Conservation (phyloP, 768 basidiomycete genomes). For the Leccinum barrowsii region DNA sequence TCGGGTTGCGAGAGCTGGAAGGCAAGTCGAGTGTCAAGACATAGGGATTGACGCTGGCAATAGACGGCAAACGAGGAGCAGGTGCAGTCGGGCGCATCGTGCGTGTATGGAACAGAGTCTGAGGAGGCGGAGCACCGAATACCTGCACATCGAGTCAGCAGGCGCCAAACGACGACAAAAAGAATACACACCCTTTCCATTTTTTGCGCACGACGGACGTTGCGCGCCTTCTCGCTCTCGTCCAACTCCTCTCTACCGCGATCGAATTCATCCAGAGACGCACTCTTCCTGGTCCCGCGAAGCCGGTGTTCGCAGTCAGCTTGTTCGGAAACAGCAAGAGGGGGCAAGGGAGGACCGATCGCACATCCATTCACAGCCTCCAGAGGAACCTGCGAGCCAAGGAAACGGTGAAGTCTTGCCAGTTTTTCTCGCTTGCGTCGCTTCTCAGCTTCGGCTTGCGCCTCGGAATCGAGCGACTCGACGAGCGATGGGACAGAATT, state of each 20-base stretch:
- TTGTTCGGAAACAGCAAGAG: slow-evolving; percentile 29
- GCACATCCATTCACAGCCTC: slow-evolving; percentile 58
- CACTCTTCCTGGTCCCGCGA: slow-evolving; percentile 42
- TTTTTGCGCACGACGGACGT: slow-evolving; percentile 76
- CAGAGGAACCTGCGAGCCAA: slow-evolving; percentile 76
- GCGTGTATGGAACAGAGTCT: slow-evolving; percentile 72
- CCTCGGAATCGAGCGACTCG: slow-evolving; percentile 48
- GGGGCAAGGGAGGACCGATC: slow-evolving; percentile 30
- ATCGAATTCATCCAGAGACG: slow-evolving; percentile 51
- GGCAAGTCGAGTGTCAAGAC: slow-evolving; percentile 21
- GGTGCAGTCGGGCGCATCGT: slow-evolving; percentile 36
- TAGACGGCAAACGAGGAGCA: slow-evolving; percentile 29
- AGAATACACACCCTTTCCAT: slow-evolving; percentile 71
- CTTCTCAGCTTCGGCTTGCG: slow-evolving; percentile 57
- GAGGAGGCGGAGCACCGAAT: slow-evolving; percentile 79
- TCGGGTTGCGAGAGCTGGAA: slow-evolving; percentile 37
- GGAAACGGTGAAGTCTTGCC: slow-evolving; percentile 79
- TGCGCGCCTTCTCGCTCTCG: slow-evolving; percentile 71
- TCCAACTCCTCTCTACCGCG: slow-evolving; percentile 68
- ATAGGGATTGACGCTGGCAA: slow-evolving; percentile 15
- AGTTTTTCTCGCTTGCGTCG: slow-evolving; percentile 71
- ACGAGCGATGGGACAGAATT: slow-evolving; percentile 45
- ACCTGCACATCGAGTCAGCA: slow-evolving; percentile 43
- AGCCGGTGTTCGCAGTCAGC: slow-evolving; percentile 39
- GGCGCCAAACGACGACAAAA: background rate